Evolutionary conservation across 2,329 filamentous ascomycete genomes (phyloP).

Genomic region (Ophiostoma sp.): DNA sequence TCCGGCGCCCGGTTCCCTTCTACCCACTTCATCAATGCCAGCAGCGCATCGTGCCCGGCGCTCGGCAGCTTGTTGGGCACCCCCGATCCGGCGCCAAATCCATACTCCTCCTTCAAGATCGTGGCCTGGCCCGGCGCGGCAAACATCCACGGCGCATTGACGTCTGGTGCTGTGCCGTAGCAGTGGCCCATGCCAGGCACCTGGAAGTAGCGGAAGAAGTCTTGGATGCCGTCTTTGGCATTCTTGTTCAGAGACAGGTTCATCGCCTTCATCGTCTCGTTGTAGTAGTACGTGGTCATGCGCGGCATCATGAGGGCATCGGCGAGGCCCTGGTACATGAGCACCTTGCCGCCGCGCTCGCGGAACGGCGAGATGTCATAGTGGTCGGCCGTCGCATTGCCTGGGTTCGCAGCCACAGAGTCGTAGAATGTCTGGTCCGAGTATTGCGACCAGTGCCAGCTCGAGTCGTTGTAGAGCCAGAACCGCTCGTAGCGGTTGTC

Average conservation of each 20-base stretch:
- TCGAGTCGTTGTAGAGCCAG: slow-evolving; percentile 31
- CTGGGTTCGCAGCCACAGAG: slow-evolving; percentile 30
- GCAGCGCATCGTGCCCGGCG: slow-evolving; percentile 35
- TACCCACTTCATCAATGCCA: slow-evolving; percentile 32
- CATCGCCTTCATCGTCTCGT: slow-evolving; percentile 36
- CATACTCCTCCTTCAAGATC: slow-evolving; percentile 19
- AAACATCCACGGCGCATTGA: slow-evolving; percentile 35
- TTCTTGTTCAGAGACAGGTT: slow-evolving; percentile 23
- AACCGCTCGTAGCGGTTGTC: slow-evolving; percentile 30
- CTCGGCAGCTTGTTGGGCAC: slow-evolving; percentile 21
- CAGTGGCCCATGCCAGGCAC: slow-evolving; percentile 51
- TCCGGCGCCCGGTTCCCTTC: slow-evolving; percentile 18
- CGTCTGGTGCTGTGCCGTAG: slow-evolving; percentile 28
- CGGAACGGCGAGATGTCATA: slow-evolving; percentile 22
- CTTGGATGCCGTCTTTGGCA: slow-evolving; percentile 33
- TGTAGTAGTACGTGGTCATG: slow-evolving; percentile 34
- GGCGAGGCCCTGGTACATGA: slow-evolving; percentile 40
- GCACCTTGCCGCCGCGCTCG: slow-evolving; percentile 37
- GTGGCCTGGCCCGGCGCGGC: slow-evolving; percentile 31
- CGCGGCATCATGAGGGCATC: slow-evolving; percentile 36
- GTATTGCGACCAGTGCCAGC: slow-evolving; percentile 33
- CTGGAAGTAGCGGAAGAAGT: slow-evolving; percentile 47
- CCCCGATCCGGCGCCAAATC: slow-evolving; percentile 23
- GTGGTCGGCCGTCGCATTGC: slow-evolving; percentile 31
- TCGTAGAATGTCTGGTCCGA: slow-evolving; percentile 29